Conservation (phyloP, 2,329 filamentous ascomycete species). For the Cladophialophora yegresii region DNA sequence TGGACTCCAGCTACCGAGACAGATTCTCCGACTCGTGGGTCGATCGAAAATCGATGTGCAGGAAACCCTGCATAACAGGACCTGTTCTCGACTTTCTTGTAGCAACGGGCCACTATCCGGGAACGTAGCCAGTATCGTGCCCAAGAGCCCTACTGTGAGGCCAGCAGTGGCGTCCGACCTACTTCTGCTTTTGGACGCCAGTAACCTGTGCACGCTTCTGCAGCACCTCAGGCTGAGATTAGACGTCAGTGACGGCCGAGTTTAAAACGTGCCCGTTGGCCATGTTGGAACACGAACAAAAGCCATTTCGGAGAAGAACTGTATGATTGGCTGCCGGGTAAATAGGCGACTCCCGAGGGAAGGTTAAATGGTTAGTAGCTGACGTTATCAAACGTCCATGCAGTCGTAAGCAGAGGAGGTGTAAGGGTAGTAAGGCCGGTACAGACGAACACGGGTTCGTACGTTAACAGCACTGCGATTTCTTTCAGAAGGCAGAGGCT, state of each 20-base stretch:
- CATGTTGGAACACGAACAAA: not conserved
- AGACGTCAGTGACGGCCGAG: slow-evolving; percentile 5
- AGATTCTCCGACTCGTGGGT: not conserved
- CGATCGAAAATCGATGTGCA: not conserved
- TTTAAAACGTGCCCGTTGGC: not conserved
- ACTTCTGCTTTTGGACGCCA: too few species aligned
- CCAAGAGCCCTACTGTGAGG: not conserved
- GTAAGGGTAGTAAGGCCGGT: slow-evolving; percentile 6
- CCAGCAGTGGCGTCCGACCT: not conserved
- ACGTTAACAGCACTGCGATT: not conserved
- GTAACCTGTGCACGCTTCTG: not conserved
- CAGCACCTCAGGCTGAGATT: not conserved
- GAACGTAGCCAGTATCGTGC: not conserved
- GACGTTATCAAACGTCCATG: slow-evolving; percentile 11
- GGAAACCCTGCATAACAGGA: not conserved
- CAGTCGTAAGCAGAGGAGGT: slow-evolving; percentile 12
- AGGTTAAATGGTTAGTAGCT: not conserved
- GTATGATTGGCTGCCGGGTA: slow-evolving; percentile 1
- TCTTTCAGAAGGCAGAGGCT: not conserved
- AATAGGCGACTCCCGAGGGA: slow-evolving; percentile 1
- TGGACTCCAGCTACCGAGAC: slow-evolving; percentile 6
- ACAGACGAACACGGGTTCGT: not conserved
- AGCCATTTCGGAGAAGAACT: not conserved
- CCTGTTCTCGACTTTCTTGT: not conserved
- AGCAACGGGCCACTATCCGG: not conserved